Base-by-base conservation (phyloP, 306 rosid genomes). In the Purshia tridentata region DNA sequence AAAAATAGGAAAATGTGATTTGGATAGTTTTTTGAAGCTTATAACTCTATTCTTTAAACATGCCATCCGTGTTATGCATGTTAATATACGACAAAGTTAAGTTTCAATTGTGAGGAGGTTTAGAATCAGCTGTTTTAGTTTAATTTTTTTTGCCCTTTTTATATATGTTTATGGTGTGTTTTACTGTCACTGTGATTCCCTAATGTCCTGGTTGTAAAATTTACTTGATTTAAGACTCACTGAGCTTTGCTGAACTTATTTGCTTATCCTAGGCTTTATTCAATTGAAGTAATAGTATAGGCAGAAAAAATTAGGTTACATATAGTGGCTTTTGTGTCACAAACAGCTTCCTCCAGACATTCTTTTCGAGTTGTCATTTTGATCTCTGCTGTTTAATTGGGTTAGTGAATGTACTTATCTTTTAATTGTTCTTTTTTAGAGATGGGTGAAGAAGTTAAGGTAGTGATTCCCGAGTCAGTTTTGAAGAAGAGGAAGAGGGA, bases 401-500 rank as follows among this genome's bases (percentile, higher is more conserved):
- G 60, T 52, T 70, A 2, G 9, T 55, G 54, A 22, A 70, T 41
- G 22, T 70, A 13, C 5, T 10, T 18, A 13, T 19, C 6, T 19
- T 69, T 44, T 18, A 13, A 53, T 6, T 53, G 63, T 3, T 54
- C 2, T 20, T 0, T 0, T 15, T 9, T 61, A 61, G 86, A 81
- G 42, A 93, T 90, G 98, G 92, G 86, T 78, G 88, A 79, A 15
- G 91, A 78, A 41, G 92, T 53, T 58, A 86, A 88, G 86, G 52
- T 81, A 4, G 60, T 75, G 45, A 83, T 91, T 76, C 98, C 94
- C 0, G 95, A 91, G 82, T 89, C 95, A 1, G 88, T 88, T 52
- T 53, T 94, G 81, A 94, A 94, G 88, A 94, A 91, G 91, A 72
- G 56, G 41, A 91, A 88, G 85, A 89, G 95, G 56, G 90, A 82